A percentile compares a stretch with the other conserved stretches of the same genome.
These are phyloP conservation scores for Globisporangium canariense DNA, from an alignment of 352 stramenopile genomes.

Conservation along the genomic window DNA sequence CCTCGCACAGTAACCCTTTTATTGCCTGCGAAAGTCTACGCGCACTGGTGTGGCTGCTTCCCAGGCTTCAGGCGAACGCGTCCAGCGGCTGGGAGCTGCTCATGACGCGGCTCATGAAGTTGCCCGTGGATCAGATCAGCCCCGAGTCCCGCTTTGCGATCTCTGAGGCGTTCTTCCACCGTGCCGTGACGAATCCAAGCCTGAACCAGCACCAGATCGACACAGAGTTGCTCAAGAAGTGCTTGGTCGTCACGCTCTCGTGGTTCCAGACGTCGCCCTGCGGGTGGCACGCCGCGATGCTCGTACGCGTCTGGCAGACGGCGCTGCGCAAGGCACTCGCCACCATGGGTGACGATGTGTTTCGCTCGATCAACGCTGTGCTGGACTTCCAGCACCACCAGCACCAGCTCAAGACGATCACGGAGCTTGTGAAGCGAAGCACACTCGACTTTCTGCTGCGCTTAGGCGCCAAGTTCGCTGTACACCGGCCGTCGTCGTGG, in stretches of 20 bases:
- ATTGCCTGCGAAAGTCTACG: slow-evolving; percentile 54
- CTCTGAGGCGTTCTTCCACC: slow-evolving; percentile 57
- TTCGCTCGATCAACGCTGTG: slow-evolving; percentile 41
- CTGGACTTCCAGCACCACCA: slow-evolving; percentile 52
- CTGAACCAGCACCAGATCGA: slow-evolving; percentile 37
- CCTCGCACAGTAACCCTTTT: slow-evolving; percentile 46
- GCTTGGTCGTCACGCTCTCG: slow-evolving; percentile 41
- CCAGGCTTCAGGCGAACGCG: slow-evolving; percentile 19
- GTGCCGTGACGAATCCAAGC: slow-evolving; percentile 46
- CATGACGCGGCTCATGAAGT: slow-evolving; percentile 36
- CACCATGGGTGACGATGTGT: slow-evolving; percentile 42
- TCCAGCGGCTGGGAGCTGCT: slow-evolving; percentile 39
- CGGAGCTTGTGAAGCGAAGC: slow-evolving; percentile 48
- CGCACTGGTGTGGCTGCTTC: slow-evolving; percentile 72
- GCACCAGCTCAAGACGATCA: slow-evolving; percentile 18
- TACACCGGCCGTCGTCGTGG: slow-evolving; percentile 24
- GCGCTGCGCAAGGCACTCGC: slow-evolving; percentile 38
- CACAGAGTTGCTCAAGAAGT: slow-evolving; percentile 42
- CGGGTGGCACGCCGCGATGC: slow-evolving; percentile 62
- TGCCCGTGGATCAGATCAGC: slow-evolving; percentile 47
- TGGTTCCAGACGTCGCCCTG: slow-evolving; percentile 62
- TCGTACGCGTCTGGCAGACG: slow-evolving; percentile 60
- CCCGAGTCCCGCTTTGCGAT: slow-evolving; percentile 52
- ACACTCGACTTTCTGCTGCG: slow-evolving; percentile 53
- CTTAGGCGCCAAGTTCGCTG: slow-evolving; percentile 31